phyloP scores from a whole-genome alignment of 306 rosid species.

The Citrullus amarus region DNA sequence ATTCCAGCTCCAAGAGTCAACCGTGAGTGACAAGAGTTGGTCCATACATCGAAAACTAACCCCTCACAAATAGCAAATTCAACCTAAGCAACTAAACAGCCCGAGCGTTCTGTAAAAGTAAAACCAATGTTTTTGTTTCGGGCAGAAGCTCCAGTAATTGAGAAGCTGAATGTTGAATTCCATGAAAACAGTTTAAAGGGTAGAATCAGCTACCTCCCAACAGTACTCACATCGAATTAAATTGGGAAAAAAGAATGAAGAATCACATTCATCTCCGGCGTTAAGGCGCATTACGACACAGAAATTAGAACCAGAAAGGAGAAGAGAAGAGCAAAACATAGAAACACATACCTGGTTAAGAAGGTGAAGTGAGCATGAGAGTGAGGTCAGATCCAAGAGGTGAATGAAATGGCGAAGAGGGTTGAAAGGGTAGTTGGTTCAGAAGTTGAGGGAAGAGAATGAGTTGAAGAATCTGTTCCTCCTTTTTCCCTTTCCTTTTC shows the following conservation, averaged over 20 bases:
- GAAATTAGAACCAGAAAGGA: neutral
- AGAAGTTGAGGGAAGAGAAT: no score
- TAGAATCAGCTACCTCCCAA: neutral
- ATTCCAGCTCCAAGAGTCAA: neutral
- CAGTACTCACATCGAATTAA: neutral
- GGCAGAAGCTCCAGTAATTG: neutral
- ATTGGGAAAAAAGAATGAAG: neutral
- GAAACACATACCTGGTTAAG: neutral
- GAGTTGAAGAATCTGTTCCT: neutral
- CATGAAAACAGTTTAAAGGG: neutral
- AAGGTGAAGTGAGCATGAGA: neutral
- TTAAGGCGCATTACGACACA: neutral
- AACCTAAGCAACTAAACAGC: neutral
- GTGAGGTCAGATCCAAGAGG: neutral
- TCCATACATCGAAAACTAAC: neutral
- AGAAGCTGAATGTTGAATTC: neutral
- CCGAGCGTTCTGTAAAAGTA: neutral
- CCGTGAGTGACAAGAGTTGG: neutral
- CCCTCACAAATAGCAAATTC: neutral
- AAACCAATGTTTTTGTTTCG: neutral
- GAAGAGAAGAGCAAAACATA: neutral
- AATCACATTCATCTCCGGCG: neutral
- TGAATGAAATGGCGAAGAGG: no score
- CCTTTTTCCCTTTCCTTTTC: neutral
- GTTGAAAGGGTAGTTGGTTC: neutral